Conservation (phyloP, 2,329 filamentous ascomycete genomes). For the Fusarium circinatum region DNA sequence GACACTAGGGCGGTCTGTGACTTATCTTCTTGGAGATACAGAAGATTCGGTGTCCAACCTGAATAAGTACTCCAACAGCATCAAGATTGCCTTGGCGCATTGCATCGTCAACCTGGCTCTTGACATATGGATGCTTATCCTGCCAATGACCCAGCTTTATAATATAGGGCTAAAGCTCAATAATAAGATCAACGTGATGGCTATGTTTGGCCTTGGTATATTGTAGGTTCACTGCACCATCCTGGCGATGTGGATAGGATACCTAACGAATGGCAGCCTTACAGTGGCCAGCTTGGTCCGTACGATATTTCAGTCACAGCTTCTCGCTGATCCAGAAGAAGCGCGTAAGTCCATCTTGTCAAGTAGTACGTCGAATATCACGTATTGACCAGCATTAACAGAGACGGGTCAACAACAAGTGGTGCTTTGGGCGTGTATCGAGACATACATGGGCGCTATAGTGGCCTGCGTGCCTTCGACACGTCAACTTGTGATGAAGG, state of each 20-base stretch:
- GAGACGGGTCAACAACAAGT: rapidly evolving
- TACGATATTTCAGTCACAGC: rapidly evolving
- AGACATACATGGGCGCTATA: slow-evolving; percentile 2
- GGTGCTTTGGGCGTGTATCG: neutral
- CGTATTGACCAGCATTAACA: neutral
- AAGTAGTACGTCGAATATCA: neutral
- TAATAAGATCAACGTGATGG: slow-evolving; percentile 1
- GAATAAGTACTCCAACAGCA: rapidly evolving
- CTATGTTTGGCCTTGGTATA: slow-evolving; percentile 5
- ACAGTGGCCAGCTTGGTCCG: neutral
- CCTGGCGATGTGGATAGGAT: neutral
- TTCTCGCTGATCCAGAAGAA: rapidly evolving
- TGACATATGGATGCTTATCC: slow-evolving; percentile 19
- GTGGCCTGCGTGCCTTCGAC: neutral
- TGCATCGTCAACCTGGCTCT: neutral
- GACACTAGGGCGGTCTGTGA: neutral
- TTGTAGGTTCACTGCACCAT: neutral
- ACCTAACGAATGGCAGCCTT: neutral
- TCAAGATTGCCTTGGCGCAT: neutral
- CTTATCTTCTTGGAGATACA: neutral
- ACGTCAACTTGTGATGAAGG: neutral
- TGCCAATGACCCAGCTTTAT: slow-evolving; percentile 15
- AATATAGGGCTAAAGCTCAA: neutral
- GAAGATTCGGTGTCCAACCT: rapidly evolving
- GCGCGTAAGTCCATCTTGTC: neutral